Conservation (phyloP, 2,329 filamentous ascomycete species). For the Ophiostoma triangulosporum region DNA sequence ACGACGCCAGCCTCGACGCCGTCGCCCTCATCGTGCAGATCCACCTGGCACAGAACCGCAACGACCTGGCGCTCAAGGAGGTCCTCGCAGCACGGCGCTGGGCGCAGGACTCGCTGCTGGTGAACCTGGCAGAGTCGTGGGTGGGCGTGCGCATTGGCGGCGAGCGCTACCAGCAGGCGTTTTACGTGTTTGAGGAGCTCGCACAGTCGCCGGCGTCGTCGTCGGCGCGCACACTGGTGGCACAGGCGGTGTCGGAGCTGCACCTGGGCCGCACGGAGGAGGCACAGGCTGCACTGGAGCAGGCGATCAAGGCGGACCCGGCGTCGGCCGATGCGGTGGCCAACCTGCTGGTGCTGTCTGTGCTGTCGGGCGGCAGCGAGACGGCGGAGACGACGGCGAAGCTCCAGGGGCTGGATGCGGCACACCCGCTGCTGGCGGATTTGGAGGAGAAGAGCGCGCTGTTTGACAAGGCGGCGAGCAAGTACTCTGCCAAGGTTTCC, state of each 20-base stretch:
- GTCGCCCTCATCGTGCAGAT: constrained; percentile 87
- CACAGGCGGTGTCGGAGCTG: constrained; percentile 81
- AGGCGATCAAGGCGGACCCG: constrained; percentile 63
- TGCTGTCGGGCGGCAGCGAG: constrained; percentile 60
- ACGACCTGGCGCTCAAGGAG: constrained; percentile 82
- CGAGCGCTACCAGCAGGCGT: constrained; percentile 90
- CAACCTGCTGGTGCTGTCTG: constrained; percentile 68
- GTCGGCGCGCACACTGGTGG: constrained; percentile 61
- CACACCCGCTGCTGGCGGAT: constrained; percentile 61
- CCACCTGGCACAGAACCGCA: constrained; percentile 79
- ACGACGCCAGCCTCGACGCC: constrained; percentile 70
- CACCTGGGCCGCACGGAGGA: constrained; percentile 82
- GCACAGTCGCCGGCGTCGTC: constrained; percentile 75
- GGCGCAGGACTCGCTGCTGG: constrained; percentile 86
- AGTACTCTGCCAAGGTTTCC: constrained; percentile 75
- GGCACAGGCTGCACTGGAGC: constrained; percentile 71
- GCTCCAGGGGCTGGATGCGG: constrained; percentile 44
- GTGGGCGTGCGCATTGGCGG: constrained; percentile 80
- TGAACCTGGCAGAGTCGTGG: constrained; percentile 94
- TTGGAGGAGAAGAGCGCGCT: constrained; percentile 73
- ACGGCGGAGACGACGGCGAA: constrained; percentile 37
- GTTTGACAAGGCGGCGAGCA: constrained; percentile 75
- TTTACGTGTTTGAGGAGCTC: constrained; percentile 95
- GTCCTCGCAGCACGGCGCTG: constrained; percentile 75
- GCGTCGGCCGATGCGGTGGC: constrained; percentile 63